phyloP scores from a whole-genome alignment of 140 eudicot species.

The Ambrosia hybrid region DNA sequence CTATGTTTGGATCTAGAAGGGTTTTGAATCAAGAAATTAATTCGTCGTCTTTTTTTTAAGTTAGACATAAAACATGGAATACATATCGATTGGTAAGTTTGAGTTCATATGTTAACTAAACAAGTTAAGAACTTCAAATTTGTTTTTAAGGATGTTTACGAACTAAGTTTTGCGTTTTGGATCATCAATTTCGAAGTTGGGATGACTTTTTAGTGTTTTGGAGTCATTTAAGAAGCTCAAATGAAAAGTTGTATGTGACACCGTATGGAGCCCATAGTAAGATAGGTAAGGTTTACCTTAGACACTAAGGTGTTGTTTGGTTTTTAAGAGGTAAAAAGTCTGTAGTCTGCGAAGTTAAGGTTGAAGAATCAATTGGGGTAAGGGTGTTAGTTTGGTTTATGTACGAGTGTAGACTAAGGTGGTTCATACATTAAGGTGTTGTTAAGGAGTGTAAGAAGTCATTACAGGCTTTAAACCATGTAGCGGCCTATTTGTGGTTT shows the following conservation, averaged over 20 bases:
- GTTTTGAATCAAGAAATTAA: not conserved
- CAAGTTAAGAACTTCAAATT: not conserved
- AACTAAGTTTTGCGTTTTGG: not conserved
- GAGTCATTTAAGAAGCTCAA: not conserved
- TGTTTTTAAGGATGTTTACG: not conserved
- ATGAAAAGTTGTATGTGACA: not conserved
- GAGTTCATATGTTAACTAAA: not conserved
- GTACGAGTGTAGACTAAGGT: not conserved
- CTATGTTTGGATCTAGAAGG: not conserved
- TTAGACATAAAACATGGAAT: not conserved
- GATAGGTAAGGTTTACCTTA: too few species aligned
- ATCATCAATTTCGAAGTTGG: not conserved
- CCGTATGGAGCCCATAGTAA: too few species aligned
- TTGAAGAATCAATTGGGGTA: too few species aligned
- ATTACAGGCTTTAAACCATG: not conserved
- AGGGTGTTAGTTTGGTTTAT: not conserved
- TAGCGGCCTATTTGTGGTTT: not conserved
- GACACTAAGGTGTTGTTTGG: too few species aligned
- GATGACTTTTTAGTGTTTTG: not conserved
- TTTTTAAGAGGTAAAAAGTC: too few species aligned
- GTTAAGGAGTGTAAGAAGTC: not conserved
- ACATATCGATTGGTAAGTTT: not conserved
- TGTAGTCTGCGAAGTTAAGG: too few species aligned
- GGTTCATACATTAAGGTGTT: too few species aligned
- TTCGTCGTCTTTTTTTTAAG: too few species aligned